Evolutionary conservation across 2,329 filamentous ascomycete genomes (phyloP).

Genomic region (Venturia carpophila): DNA sequence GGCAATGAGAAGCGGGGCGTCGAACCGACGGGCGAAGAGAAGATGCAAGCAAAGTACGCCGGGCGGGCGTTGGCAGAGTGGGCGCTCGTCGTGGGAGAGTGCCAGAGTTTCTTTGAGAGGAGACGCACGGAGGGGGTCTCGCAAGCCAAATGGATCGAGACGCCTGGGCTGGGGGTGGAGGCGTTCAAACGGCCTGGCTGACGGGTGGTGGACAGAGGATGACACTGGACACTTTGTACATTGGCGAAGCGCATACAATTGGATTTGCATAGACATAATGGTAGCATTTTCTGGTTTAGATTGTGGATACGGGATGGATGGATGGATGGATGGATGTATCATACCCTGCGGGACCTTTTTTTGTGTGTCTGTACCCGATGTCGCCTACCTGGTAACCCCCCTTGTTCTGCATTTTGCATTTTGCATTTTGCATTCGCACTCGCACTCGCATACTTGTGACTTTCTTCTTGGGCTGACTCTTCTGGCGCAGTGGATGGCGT

Average conservation of each 20-base stretch:
- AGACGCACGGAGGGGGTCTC: slow-evolving; percentile 66
- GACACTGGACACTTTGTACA: neutral
- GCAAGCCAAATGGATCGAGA: slow-evolving; percentile 59
- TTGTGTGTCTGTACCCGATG: neutral
- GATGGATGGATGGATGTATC: neutral
- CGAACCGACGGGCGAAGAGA: slow-evolving; percentile 20
- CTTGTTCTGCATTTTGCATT: neutral
- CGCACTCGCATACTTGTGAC: too few relatives aligned
- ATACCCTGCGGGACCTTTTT: neutral
- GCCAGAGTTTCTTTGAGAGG: slow-evolving; percentile 72
- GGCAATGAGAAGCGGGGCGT: neutral
- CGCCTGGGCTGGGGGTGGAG: slow-evolving; percentile 57
- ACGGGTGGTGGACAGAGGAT: neutral
- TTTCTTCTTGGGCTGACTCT: too few relatives aligned
- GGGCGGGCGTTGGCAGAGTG: slow-evolving; percentile 73
- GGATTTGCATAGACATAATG: neutral
- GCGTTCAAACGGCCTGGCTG: slow-evolving; percentile 46
- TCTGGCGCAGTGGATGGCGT: too few relatives aligned
- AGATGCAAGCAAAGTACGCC: slow-evolving; percentile 43
- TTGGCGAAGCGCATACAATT: neutral
- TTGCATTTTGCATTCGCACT: neutral
- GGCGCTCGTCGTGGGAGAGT: slow-evolving; percentile 66
- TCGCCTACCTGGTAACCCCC: neutral
- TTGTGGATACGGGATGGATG: slow-evolving; percentile 9
- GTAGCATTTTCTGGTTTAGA: neutral